phyloP scores from a whole-genome alignment of 495 filamentous ascomycete genomes.

The Viridothelium virens region DNA sequence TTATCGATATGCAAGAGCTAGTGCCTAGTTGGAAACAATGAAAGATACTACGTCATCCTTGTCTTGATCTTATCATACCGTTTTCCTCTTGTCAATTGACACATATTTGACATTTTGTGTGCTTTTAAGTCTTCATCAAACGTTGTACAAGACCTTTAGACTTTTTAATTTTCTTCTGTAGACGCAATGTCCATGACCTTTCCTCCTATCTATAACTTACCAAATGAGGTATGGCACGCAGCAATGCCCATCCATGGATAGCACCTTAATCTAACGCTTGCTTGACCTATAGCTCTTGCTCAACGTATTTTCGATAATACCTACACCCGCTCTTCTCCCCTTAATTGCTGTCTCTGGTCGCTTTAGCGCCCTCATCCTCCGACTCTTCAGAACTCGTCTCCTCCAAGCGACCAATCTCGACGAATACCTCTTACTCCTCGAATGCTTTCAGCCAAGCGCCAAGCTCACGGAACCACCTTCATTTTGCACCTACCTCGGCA shows the following conservation, averaged over 20 bases:
- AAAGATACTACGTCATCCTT: neutral
- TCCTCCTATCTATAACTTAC: conserved; percentile 38
- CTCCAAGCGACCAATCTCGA: conserved; percentile 47
- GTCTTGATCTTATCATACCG: neutral
- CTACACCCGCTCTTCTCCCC: conserved; percentile 53
- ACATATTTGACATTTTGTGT: neutral
- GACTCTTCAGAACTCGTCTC: conserved; percentile 59
- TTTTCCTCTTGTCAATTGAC: neutral
- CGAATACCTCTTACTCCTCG: conserved; percentile 60
- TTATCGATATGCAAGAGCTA: neutral
- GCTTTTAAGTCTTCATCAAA: neutral
- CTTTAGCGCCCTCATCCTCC: conserved; percentile 59
- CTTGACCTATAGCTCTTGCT: conserved; percentile 52
- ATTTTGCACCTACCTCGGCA: conserved; percentile 60
- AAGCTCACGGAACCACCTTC: conserved; percentile 60
- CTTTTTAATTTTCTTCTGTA: neutral
- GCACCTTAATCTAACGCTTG: too few relatives aligned
- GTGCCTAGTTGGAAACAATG: neutral
- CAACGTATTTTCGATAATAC: conserved; percentile 52
- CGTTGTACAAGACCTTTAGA: neutral
- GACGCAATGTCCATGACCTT: conserved; percentile 12
- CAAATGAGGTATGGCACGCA: conserved; percentile 43
- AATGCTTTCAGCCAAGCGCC: conserved; percentile 68
- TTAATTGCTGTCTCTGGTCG: conserved; percentile 55
- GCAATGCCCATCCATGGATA: neutral